phyloP scores from a whole-genome alignment of 805 yeast species.

The Candida quercuum region DNA sequence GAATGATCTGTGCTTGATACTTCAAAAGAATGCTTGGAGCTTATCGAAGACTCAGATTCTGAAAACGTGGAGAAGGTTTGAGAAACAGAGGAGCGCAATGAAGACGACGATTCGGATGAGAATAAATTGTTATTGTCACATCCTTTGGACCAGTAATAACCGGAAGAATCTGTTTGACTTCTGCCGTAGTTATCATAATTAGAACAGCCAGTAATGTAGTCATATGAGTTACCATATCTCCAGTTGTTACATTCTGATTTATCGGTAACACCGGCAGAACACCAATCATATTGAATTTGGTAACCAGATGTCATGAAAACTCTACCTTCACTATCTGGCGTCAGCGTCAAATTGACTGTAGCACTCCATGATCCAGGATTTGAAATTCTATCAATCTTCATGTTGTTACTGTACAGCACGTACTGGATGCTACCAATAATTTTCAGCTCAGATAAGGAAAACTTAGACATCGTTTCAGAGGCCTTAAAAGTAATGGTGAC shows the following conservation, averaged over 20 bases:
- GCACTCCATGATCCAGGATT: not conserved
- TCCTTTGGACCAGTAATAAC: conserved; percentile 17
- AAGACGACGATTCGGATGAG: not conserved
- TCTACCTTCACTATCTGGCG: no score
- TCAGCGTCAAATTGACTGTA: no score
- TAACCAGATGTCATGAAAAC: conserved; percentile 9
- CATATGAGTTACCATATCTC: conserved; percentile 17
- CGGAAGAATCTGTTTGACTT: conserved; percentile 17
- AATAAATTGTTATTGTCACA: conserved; percentile 12
- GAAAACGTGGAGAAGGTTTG: no score
- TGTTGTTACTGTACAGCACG: not conserved
- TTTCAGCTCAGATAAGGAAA: not conserved
- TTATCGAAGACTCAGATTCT: no score
- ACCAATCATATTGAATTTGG: conserved; percentile 22
- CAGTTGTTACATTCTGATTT: conserved; percentile 14
- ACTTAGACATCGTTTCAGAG: not conserved
- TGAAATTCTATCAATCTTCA: not conserved
- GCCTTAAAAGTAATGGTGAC: not conserved
- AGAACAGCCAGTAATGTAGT: conserved; percentile 18
- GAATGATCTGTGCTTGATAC: not conserved
- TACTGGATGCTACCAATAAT: not conserved
- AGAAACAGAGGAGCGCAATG: no score
- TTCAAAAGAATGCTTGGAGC: no score
- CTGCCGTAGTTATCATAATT: conserved; percentile 16
- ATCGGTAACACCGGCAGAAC: conserved; percentile 18